Percentiles rank a stretch among this genome's conserved stretches.
phyloP scores from a whole-genome alignment of 192 early-diverging fungal genomes.

The Gigaspora rosea region DNA sequence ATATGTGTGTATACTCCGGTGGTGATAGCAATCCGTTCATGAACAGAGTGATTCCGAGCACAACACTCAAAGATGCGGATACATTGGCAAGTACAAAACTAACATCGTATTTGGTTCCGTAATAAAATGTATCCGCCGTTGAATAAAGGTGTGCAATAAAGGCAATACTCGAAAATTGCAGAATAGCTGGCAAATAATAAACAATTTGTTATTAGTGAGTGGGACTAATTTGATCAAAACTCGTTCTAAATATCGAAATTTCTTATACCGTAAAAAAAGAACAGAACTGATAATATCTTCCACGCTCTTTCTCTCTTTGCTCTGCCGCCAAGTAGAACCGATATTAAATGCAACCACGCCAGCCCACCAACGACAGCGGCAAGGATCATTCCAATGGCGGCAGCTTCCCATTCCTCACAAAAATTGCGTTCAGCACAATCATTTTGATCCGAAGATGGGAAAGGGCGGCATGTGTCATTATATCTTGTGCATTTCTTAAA shows the following conservation, averaged over 20 bases:
- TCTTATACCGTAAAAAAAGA: background rate
- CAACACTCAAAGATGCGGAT: background rate
- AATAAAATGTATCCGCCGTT: background rate
- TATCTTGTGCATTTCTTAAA: background rate
- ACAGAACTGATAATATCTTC: background rate
- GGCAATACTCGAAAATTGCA: background rate
- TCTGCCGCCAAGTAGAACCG: background rate
- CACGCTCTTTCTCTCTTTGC: background rate
- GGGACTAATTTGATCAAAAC: background rate
- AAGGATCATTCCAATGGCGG: background rate
- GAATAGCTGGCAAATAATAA: background rate
- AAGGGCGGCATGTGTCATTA: background rate
- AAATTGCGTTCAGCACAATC: slow-evolving; percentile 22
- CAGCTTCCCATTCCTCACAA: slow-evolving; percentile 17
- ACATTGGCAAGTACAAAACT: slow-evolving; percentile 9
- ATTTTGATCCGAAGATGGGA: slow-evolving; percentile 3
- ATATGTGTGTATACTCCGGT: background rate
- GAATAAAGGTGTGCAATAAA: slow-evolving; percentile 3
- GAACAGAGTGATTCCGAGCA: background rate
- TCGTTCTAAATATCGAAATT: background rate
- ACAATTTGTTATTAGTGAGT: no score
- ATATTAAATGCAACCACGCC: background rate
- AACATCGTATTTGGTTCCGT: slow-evolving; percentile 7
- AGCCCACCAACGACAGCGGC: background rate
- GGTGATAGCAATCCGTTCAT: slow-evolving; percentile 5